Evolutionary conservation across 345 rosid species (phyloP), one percentile per base, ranked within the genome.

Genomic region (Populus deltoides): DNA sequence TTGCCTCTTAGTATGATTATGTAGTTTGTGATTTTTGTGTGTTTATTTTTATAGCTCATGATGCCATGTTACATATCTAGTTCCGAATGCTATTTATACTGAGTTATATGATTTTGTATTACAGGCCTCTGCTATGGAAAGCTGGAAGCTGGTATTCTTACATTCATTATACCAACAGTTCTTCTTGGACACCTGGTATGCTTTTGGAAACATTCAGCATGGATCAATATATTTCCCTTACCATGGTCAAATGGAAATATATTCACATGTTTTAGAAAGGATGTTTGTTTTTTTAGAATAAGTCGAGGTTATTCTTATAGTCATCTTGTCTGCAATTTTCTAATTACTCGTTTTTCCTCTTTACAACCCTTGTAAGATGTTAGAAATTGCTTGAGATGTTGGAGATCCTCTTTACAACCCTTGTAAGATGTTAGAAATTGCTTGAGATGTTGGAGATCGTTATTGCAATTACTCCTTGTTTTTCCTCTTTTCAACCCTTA

Each of bases 101-200:
- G 16, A 47, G 51, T 12, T 47, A 12, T 15, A 47, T 47, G 51
- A 47, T 47, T 47, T 47, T 47, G 51, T 75, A 12, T 25, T 36
- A 67, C 84, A 93, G 98, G 99, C 59, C 97, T 95, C 11, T 95
- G 98, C 82, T 95, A 93, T 45, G 97, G 99, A 55, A 95, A 95
- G 88, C 86, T 95, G 84, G 99, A 95, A 92, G 98, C 97, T 73
- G 94, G 93, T 29, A 70, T 92, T 79, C 93, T 93, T 33, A 93
- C 99, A 16, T 91, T 95, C 82, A 85, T 95, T 65, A 93, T 95
- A 86, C 97, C 99, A 2, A 78, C 90, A 9, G 83, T 90, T 75
- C 94, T 95, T 86, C 97, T 95, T 17, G 96, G 97, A 0, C 98
- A 95, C 83, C 82, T 95, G 99, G 98, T 95, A 90, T 65, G 16